Conservation (phyloP, 345 rosid genomes). For the Pistacia vera region DNA sequence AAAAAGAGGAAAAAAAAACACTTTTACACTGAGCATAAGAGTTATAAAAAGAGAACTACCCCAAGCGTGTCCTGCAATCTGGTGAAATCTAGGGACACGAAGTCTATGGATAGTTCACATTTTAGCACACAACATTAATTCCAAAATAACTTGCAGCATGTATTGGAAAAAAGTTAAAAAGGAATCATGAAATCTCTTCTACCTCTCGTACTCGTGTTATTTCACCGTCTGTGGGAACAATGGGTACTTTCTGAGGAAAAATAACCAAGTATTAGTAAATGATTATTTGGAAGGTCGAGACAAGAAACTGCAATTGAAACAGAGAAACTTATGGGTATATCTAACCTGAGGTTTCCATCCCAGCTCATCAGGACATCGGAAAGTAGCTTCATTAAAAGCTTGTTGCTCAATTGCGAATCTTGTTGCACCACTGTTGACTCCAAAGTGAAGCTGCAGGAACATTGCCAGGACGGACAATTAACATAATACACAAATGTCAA, state of each 20-base stretch:
- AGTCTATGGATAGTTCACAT: neutral
- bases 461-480: neutral
- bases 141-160: neutral
- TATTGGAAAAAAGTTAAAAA: neutral
- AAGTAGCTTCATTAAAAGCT: slow-evolving; percentile 97
- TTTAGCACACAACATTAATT: neutral
- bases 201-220: slow-evolving; percentile 77
- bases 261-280: slow-evolving; percentile 8
- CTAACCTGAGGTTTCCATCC: slow-evolving; percentile 99
- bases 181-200: slow-evolving; percentile 14
- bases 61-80: too few relatives aligned
- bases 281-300: neutral
- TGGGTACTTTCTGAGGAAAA: slow-evolving; percentile 74
- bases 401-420: slow-evolving; percentile 88
- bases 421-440: slow-evolving; percentile 94
- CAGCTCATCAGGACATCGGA: slow-evolving; percentile 95
- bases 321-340: slow-evolving; percentile 4
- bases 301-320: neutral
- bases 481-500: neutral
- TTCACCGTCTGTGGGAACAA: slow-evolving; percentile 79
- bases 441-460: slow-evolving; percentile 71
- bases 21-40: too few relatives aligned
- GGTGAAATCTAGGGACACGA: too few relatives aligned
- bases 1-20: too few relatives aligned
- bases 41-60: too few relatives aligned